A percentile compares a stretch with the other conserved stretches of the same genome.
These are phyloP conservation scores for Falciphora oryzae DNA, from an alignment of 2,329 filamentous ascomycete species.

Conservation along the genomic window DNA sequence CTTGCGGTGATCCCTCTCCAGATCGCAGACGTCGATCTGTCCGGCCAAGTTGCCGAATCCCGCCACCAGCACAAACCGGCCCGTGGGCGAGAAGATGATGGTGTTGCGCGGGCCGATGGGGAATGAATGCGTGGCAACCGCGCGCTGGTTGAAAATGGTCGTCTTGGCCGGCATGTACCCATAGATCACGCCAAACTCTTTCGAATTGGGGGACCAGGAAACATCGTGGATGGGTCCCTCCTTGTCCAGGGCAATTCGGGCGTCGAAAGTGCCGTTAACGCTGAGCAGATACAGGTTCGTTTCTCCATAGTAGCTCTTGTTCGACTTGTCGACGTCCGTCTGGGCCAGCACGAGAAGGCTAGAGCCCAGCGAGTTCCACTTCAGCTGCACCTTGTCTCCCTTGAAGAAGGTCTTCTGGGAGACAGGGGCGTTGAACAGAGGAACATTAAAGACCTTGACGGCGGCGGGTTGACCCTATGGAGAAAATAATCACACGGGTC, in stretches of 20 bases:
- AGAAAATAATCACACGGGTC: conserved; percentile 12
- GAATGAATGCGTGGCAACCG: conserved; percentile 77
- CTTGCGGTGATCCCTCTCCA: conserved; percentile 90
- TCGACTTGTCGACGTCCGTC: conserved; percentile 95
- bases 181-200: conserved; percentile 96
- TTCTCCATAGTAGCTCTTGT: conserved; percentile 99
- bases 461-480: conserved; percentile 80
- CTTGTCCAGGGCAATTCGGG: conserved; percentile 87
- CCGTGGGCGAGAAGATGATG: conserved; percentile 88
- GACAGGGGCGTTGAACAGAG: conserved; percentile 73
- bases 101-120: conserved; percentile 87
- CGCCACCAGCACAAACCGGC: conserved; percentile 86
- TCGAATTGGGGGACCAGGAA: conserved; percentile 95
- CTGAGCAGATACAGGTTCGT: conserved; percentile 94
- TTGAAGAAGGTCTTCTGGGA: conserved; percentile 99
- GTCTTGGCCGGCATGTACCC: conserved; percentile 99
- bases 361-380: conserved; percentile 93
- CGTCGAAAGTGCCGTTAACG: conserved; percentile 86
- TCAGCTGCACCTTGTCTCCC: conserved; percentile 96
- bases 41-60: conserved; percentile 97
- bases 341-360: conserved; percentile 91
- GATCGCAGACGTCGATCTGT: conserved; percentile 95
- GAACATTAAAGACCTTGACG: conserved; percentile 91
- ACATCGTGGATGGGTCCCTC: conserved; percentile 95
- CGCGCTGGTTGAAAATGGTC: conserved; percentile 92